These are phyloP conservation scores for Pleurotus citrinopileatus DNA, from an alignment of 768 basidiomycete species.

Conservation along the genomic window DNA sequence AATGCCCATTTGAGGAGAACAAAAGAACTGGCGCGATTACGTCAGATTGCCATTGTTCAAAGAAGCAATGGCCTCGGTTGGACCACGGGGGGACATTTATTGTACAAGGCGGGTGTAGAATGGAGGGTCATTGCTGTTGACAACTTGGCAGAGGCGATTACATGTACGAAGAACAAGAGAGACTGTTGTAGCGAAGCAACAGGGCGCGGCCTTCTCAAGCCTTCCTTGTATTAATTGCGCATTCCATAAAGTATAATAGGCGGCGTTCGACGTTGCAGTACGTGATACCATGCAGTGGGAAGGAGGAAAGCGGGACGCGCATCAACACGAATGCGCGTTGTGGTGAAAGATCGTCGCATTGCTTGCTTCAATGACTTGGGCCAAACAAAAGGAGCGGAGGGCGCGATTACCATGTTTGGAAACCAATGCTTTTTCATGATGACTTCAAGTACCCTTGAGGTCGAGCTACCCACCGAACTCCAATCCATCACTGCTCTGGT, in stretches of 20 bases:
- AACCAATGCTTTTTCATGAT: neutral
- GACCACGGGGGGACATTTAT: too few relatives aligned
- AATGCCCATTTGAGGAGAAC: neutral
- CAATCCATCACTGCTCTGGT: constrained; percentile 50
- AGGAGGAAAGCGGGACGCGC: too few relatives aligned
- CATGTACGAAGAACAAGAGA: neutral
- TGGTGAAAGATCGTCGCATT: too few relatives aligned
- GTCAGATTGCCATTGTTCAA: neutral
- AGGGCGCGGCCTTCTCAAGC: neutral
- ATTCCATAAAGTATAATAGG: too few relatives aligned
- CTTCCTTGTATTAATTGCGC: too few relatives aligned
- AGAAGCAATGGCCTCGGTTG: neutral
- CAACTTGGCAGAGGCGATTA: too few relatives aligned
- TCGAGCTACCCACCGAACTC: constrained; percentile 32
- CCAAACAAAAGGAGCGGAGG: too few relatives aligned
- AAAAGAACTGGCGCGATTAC: neutral
- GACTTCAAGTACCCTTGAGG: neutral
- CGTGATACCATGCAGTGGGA: too few relatives aligned
- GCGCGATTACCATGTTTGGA: constrained; percentile 2
- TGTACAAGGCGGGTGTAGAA: neutral
- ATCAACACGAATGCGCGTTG: too few relatives aligned
- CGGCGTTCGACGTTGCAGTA: too few relatives aligned
- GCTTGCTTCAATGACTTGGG: too few relatives aligned
- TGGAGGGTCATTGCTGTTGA: neutral
- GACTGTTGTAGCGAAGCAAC: neutral